phyloP scores from a whole-genome alignment of 352 stramenopile genomes.

The Pythium chondricola region DNA sequence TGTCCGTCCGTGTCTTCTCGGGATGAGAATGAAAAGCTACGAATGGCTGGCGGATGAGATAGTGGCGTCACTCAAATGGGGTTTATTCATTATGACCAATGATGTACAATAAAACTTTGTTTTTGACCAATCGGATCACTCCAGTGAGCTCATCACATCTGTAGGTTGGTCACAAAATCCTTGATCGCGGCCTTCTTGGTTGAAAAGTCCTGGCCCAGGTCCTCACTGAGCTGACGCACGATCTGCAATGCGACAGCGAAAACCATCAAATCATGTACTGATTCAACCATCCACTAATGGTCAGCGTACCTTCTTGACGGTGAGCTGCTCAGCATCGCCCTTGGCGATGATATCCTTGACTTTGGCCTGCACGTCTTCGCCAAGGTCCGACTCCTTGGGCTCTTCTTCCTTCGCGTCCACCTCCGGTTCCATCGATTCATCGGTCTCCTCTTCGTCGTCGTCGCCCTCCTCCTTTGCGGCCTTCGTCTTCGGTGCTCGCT shows the following conservation, averaged over 20 bases:
- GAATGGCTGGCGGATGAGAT: slow-evolving; percentile 16
- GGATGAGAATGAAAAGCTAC: slow-evolving; percentile 3
- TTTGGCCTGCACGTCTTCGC: slow-evolving; percentile 47
- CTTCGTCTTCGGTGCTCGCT: slow-evolving; percentile 5
- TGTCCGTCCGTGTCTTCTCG: slow-evolving; percentile 37
- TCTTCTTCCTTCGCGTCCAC: slow-evolving; percentile 10
- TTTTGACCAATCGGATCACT: slow-evolving; percentile 15
- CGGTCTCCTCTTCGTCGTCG: slow-evolving; percentile 17
- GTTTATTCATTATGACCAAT: slow-evolving; percentile 11
- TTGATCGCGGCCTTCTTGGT: slow-evolving; percentile 78
- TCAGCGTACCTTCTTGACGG: slow-evolving; percentile 68
- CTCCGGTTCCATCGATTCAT: not conserved
- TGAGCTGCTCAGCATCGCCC: slow-evolving; percentile 71
- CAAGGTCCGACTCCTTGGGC: slow-evolving; percentile 23
- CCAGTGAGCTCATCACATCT: slow-evolving; percentile 17
- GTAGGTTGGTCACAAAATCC: slow-evolving; percentile 54
- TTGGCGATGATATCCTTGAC: slow-evolving; percentile 76
- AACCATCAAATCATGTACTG: too few relatives aligned
- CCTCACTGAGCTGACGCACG: slow-evolving; percentile 58
- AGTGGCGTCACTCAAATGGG: slow-evolving; percentile 7
- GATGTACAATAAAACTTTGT: slow-evolving; percentile 10
- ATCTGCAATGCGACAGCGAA: too few relatives aligned
- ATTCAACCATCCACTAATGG: too few relatives aligned
- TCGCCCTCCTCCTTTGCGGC: slow-evolving; percentile 12
- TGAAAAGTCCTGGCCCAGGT: slow-evolving; percentile 60